Conservation (phyloP, 2,329 filamentous ascomycete species). For the Alternaria viburni region DNA sequence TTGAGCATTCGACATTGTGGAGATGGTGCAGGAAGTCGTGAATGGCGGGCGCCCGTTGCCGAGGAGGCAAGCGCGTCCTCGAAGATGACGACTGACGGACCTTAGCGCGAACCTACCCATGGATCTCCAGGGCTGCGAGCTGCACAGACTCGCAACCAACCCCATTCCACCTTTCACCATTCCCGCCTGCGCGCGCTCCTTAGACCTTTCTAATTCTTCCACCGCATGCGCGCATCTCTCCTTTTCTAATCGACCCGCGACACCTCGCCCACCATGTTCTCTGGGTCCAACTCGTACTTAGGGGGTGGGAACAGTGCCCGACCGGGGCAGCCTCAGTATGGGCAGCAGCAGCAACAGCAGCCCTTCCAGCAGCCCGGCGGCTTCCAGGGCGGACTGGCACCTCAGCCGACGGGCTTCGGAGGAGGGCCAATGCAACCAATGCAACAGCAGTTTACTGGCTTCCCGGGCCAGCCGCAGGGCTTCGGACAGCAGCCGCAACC, state of each 20-base stretch:
- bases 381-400: constrained; percentile 52
- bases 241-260: constrained; percentile 26
- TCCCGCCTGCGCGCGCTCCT: constrained; percentile 22
- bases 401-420: constrained; percentile 62
- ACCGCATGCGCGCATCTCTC: constrained; percentile 30
- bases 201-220: constrained; percentile 13
- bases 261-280: constrained; percentile 72
- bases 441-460: constrained; percentile 58
- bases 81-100: constrained; percentile 37
- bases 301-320: constrained; percentile 79
- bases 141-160: constrained; percentile 31
- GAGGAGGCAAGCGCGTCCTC: constrained; percentile 14
- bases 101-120: constrained; percentile 35
- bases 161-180: constrained; percentile 28
- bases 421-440: constrained; percentile 59
- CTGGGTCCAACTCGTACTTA: constrained; percentile 83
- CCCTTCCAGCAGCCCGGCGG: constrained; percentile 62
- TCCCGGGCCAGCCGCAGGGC: constrained; percentile 54
- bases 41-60: constrained; percentile 16
- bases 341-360: constrained; percentile 55
- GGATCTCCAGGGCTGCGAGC: constrained; percentile 27
- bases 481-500: constrained; percentile 56
- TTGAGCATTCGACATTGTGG: constrained; percentile 40
- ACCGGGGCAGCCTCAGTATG: constrained; percentile 62
- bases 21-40: constrained; percentile 13